Conservation (phyloP, 371 early-diverging fungal species). For the Mucor velutinosus region DNA sequence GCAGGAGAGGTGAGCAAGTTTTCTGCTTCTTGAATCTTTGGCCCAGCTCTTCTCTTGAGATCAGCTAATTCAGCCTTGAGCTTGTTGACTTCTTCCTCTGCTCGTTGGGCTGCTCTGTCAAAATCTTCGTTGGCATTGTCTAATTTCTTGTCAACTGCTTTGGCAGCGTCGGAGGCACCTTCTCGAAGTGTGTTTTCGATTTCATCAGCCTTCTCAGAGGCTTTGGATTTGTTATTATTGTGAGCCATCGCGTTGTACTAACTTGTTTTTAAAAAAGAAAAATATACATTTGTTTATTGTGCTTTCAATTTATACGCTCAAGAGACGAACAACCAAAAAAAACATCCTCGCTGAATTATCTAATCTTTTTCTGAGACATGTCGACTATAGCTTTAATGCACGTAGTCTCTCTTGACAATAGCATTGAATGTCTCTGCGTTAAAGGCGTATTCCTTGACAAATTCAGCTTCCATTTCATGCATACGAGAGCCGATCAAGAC, state of each 20-base stretch:
- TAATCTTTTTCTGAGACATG: neutral
- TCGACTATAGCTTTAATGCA: conserved; percentile 10
- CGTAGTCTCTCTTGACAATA: conserved; percentile 66
- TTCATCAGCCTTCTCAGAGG: conserved; percentile 10
- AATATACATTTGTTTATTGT: neutral
- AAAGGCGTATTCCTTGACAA: conserved; percentile 76
- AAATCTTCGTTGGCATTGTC: conserved; percentile 13
- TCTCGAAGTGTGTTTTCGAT: conserved; percentile 4
- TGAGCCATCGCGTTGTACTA: conserved; percentile 2
- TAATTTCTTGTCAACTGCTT: conserved; percentile 2
- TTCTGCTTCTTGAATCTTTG: conserved; percentile 47
- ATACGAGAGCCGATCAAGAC: conserved; percentile 89
- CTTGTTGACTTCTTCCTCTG: conserved; percentile 39
- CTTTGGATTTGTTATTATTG: neutral
- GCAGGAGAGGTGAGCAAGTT: conserved; percentile 37
- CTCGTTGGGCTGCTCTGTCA: conserved; percentile 27
- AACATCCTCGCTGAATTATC: neutral
- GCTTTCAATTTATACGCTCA: neutral
- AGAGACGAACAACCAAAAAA: neutral
- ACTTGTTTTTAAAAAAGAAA: neutral
- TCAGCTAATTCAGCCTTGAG: conserved; percentile 44
- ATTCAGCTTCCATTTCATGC: conserved; percentile 95
- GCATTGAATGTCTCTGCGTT: conserved; percentile 71
- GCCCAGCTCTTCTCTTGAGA: conserved; percentile 34
- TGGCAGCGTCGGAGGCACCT: conserved; percentile 6